phyloP scores from a whole-genome alignment of 2,329 filamentous ascomycete genomes.

The Talaromyces islandicus region DNA sequence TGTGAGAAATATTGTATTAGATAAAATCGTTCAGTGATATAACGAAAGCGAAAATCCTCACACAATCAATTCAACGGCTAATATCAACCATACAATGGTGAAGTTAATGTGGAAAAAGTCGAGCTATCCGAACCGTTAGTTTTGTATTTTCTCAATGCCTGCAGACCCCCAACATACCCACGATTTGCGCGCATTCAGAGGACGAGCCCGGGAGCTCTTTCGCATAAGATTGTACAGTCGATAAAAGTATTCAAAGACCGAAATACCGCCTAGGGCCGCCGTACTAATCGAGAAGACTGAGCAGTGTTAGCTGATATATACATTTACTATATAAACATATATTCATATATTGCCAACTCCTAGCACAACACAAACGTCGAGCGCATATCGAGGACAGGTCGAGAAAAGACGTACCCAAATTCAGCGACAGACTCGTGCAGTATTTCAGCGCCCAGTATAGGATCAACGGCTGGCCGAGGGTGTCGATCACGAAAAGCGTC shows the following conservation, averaged over 20 bases:
- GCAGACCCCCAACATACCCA: constrained; percentile 24
- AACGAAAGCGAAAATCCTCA: constrained; percentile 19
- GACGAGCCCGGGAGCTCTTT: constrained; percentile 31
- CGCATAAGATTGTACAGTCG: constrained; percentile 34
- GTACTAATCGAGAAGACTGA: constrained; percentile 41
- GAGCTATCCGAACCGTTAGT: constrained; percentile 22
- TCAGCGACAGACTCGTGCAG: constrained; percentile 43
- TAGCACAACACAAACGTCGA: background rate
- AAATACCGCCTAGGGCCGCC: constrained; percentile 34
- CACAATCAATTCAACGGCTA: constrained; percentile 38
- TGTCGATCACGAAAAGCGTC: constrained; percentile 54
- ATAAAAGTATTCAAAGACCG: constrained; percentile 39
- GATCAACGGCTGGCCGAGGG: constrained; percentile 51
- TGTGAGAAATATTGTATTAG: constrained; percentile 11
- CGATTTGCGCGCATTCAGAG: constrained; percentile 37
- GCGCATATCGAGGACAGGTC: too few relatives aligned
- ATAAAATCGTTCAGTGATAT: background rate
- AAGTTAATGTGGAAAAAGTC: constrained; percentile 44
- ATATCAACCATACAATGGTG: constrained; percentile 39
- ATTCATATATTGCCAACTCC: background rate
- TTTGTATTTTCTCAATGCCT: background rate
- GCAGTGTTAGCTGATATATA: background rate
- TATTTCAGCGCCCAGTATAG: constrained; percentile 60
- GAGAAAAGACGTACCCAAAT: constrained; percentile 27
- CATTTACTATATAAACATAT: too few relatives aligned